phyloP scores from a whole-genome alignment of 306 rosid genomes.

The Oemleria cerasiformis region DNA sequence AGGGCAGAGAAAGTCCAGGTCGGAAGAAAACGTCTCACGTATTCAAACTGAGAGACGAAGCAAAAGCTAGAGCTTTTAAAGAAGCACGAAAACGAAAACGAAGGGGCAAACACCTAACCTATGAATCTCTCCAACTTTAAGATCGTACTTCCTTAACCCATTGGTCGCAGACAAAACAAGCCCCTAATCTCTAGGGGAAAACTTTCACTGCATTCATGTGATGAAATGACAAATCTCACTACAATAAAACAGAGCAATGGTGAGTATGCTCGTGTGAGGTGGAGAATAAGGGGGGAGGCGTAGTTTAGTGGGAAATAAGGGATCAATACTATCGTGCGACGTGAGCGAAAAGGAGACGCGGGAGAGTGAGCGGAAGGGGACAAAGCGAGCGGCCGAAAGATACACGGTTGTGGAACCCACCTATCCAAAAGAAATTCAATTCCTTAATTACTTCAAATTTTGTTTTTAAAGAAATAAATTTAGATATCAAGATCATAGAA shows the following conservation, averaged over 20 bases:
- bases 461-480: too few relatives aligned
- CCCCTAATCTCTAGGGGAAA: conserved; percentile 25
- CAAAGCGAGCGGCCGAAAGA: conserved; percentile 56
- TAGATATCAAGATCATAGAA: too few relatives aligned
- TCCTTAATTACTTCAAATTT: neutral
- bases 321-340: neutral
- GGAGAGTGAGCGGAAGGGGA: conserved; percentile 18
- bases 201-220: conserved; percentile 4
- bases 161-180: conserved; percentile 7
- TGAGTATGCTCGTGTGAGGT: neutral
- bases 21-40: conserved; percentile 12
- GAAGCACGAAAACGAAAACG: conserved; percentile 2
- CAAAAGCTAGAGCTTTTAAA: neutral
- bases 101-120: neutral
- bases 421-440: conserved; percentile 18
- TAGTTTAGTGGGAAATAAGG: rapidly evolving
- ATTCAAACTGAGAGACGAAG: conserved; percentile 2
- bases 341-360: neutral
- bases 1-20: conserved; percentile 8
- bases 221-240: conserved; percentile 14
- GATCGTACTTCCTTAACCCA: conserved; percentile 22
- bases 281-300: neutral
- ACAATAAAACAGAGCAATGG: conserved; percentile 16
- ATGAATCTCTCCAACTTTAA: neutral
- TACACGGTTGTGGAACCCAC: conserved; percentile 53